Percentiles rank a stretch among this genome's conserved stretches.
Conservation (phyloP, 345 rosid species). For the Hibiscus mutabilis region DNA sequence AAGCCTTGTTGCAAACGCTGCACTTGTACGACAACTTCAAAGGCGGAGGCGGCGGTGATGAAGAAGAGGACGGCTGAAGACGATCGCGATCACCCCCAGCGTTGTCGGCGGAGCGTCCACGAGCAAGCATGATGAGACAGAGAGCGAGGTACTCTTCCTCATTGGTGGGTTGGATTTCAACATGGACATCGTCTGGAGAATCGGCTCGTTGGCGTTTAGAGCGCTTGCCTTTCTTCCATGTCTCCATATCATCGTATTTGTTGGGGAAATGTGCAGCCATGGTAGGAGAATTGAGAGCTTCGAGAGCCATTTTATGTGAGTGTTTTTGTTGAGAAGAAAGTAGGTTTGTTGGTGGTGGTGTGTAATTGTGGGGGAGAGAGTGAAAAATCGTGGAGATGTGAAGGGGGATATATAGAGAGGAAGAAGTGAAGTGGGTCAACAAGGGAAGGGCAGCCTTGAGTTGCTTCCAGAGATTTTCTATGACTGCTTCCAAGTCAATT, state of each 20-base stretch:
- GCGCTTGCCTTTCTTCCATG: constrained; percentile 18
- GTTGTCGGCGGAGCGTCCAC: not conserved
- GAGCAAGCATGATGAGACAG: constrained; percentile 17
- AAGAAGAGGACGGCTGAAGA: not conserved
- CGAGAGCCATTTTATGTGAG: constrained; percentile 46
- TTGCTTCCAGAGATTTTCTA: not conserved
- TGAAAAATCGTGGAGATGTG: constrained; percentile 14
- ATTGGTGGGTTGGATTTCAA: not conserved
- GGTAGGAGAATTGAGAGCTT: constrained; percentile 53
- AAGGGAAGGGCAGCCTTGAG: constrained; percentile 9
- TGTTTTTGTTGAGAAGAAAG: too few relatives aligned
- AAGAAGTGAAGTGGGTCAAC: constrained; percentile 61
- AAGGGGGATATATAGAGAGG: constrained; percentile 19
- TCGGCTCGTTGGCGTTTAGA: constrained; percentile 5
- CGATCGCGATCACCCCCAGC: not conserved
- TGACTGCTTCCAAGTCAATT: constrained; percentile 38
- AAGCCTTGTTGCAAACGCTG: constrained; percentile 66
- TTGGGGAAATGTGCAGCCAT: constrained; percentile 7
- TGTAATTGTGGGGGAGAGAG: not conserved
- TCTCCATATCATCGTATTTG: constrained; percentile 12
- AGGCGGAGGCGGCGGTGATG: constrained; percentile 14
- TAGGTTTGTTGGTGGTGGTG: too few relatives aligned
- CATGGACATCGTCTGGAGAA: not conserved
- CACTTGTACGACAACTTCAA: constrained; percentile 55
- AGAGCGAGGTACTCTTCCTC: constrained; percentile 20